A percentile compares a stretch with the other conserved stretches of the same genome.
These are phyloP conservation scores for Floccularia luteovirens DNA, from an alignment of 768 basidiomycete species.

Conservation along the genomic window DNA sequence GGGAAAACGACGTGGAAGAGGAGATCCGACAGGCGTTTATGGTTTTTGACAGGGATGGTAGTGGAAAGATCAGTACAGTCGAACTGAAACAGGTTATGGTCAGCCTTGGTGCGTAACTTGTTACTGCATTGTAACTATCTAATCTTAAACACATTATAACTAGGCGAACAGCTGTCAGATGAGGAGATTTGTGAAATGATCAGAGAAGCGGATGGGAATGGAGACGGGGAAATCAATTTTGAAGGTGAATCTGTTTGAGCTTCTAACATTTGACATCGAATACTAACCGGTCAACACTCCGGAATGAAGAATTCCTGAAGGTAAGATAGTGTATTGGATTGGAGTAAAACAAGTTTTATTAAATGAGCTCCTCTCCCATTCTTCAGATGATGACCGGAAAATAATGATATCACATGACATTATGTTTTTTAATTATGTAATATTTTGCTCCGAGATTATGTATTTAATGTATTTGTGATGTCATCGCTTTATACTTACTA, in stretches of 20 bases:
- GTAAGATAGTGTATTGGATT: no score
- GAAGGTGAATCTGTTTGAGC: constrained; percentile 30
- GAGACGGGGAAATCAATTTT: constrained; percentile 81
- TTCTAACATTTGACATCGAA: neutral
- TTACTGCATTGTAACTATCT: neutral
- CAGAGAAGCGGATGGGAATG: constrained; percentile 79
- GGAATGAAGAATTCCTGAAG: constrained; percentile 1
- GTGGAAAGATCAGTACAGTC: constrained; percentile 79
- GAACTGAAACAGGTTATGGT: constrained; percentile 92
- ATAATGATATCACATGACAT: no score
- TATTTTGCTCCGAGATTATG: no score
- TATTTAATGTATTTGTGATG: no score
- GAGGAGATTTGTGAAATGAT: constrained; percentile 88
- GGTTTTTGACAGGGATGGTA: constrained; percentile 95
- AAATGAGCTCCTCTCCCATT: no score
- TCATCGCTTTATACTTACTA: no score
- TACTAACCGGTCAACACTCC: neutral
- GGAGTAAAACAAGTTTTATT: no score
- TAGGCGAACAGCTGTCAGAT: constrained; percentile 75
- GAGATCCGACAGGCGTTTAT: constrained; percentile 97
- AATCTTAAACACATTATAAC: neutral
- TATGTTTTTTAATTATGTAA: no score
- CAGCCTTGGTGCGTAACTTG: constrained; percentile 58
- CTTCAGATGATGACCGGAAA: no score
- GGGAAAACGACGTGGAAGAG: constrained; percentile 84